Percentiles rank a stretch among this genome's conserved stretches.
Evolutionary conservation across 805 yeast genomes (phyloP).

Genomic region (Saccharomyces paradoxus): DNA sequence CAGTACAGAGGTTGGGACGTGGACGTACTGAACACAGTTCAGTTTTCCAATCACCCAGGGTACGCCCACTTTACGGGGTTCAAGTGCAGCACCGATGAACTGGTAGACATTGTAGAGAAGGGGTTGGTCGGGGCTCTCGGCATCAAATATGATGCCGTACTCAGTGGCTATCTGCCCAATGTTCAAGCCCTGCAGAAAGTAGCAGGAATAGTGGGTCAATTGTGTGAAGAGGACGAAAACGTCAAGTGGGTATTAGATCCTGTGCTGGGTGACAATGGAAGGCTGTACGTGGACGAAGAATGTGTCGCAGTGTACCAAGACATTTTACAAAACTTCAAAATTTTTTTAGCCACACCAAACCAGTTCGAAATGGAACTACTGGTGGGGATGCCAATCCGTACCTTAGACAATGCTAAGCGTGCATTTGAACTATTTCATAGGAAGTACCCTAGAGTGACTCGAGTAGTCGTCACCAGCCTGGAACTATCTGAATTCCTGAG

Average conservation of each 20-base stretch:
- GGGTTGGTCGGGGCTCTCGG: constrained; percentile 47
- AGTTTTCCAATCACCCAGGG: constrained; percentile 89
- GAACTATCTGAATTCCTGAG: constrained; percentile 9
- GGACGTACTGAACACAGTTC: constrained; percentile 80
- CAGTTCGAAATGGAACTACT: constrained; percentile 65
- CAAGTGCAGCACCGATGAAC: constrained; percentile 37
- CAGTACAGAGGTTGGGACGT: constrained; percentile 90
- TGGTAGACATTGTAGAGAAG: constrained; percentile 39
- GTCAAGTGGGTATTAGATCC: constrained; percentile 75
- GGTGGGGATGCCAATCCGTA: constrained; percentile 38
- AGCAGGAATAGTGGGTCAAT: constrained; percentile 33
- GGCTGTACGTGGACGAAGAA: constrained; percentile 58
- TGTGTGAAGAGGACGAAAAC: constrained; percentile 23
- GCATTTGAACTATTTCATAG: constrained; percentile 38
- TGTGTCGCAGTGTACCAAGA: constrained; percentile 45
- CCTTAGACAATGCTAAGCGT: constrained; percentile 30
- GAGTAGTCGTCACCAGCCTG: constrained; percentile 55
- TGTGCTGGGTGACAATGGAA: constrained; percentile 86
- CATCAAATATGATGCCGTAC: constrained; percentile 50
- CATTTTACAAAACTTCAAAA: constrained; percentile 36
- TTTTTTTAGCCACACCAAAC: constrained; percentile 59
- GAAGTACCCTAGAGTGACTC: constrained; percentile 38
- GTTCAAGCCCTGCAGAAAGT: constrained; percentile 47
- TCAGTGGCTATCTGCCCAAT: constrained; percentile 76
- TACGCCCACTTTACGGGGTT: constrained; percentile 62